Evolutionary conservation across 2,329 filamentous ascomycete species (phyloP).

Genomic region (Trichoderma gracile): DNA sequence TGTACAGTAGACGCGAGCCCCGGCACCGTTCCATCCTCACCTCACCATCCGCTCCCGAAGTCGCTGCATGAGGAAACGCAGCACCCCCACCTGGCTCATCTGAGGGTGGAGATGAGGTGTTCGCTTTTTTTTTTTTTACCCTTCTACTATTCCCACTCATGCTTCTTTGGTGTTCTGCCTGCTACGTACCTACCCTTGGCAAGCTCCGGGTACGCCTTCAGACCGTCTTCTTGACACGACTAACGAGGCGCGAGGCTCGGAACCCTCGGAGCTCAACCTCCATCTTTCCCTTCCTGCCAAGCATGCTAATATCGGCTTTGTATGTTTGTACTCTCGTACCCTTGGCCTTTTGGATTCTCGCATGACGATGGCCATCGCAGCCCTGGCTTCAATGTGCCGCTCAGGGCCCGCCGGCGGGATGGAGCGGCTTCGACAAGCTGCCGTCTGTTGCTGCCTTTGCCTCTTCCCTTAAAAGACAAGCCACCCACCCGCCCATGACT

Average conservation of each 20-base stretch:
- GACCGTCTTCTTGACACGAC: slow-evolving; percentile 6
- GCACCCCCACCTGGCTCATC: slow-evolving; percentile 6
- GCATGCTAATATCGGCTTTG: background rate
- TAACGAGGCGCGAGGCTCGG: slow-evolving; percentile 19
- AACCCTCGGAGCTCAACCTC: slow-evolving; percentile 21
- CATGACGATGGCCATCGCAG: slow-evolving; percentile 19
- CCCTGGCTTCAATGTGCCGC: slow-evolving; percentile 9
- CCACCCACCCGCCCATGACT: slow-evolving; percentile 20
- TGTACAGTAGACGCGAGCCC: slow-evolving; percentile 21
- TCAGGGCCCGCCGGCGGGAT: slow-evolving; percentile 22
- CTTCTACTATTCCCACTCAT: background rate
- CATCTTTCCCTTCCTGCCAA: slow-evolving; percentile 4
- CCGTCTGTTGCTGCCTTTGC: slow-evolving; percentile 2
- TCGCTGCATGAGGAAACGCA: slow-evolving; percentile 13
- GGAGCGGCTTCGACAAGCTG: slow-evolving; percentile 18
- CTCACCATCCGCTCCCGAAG: slow-evolving; percentile 15
- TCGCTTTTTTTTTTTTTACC: slow-evolving; percentile 3
- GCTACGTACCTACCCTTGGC: slow-evolving; percentile 6
- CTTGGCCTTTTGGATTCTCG: background rate
- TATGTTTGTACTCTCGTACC: background rate
- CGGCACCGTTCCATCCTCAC: slow-evolving; percentile 8
- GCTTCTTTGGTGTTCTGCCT: slow-evolving; percentile 1
- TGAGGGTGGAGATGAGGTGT: background rate
- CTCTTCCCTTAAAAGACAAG: slow-evolving; percentile 8
- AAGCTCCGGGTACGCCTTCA: slow-evolving; percentile 15